These are phyloP conservation scores for Acer yangbiense DNA, from an alignment of 345 rosid species.

Conservation along the genomic window DNA sequence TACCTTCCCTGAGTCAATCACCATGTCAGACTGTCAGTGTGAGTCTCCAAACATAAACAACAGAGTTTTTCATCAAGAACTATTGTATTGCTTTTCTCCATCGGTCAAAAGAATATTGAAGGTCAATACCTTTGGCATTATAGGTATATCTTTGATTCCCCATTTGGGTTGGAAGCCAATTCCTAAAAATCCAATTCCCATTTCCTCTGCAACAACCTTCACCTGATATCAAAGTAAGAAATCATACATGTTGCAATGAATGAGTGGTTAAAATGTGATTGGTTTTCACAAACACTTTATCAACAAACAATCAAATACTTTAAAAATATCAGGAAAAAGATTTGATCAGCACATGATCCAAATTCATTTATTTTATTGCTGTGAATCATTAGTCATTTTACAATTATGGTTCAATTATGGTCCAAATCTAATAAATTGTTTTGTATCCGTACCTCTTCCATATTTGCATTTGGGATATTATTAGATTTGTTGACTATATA, in stretches of 20 bases:
- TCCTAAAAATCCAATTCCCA: conserved; percentile 98
- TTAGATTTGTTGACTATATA: background rate
- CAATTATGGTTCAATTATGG: too few species aligned
- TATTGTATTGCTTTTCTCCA: background rate
- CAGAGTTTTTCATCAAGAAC: background rate
- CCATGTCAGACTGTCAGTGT: conserved; percentile 22
- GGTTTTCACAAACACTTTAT: too few species aligned
- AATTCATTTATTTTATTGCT: too few species aligned
- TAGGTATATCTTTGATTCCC: conserved; percentile 79
- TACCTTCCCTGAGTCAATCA: conserved; percentile 84
- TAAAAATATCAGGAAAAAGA: too few species aligned
- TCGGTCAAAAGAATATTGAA: background rate
- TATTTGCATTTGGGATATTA: background rate
- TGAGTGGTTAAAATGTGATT: too few species aligned
- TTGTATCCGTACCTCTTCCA: background rate
- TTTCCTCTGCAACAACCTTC: conserved; percentile 97
- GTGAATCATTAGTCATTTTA: too few species aligned
- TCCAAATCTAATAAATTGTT: too few species aligned
- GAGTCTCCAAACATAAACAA: background rate
- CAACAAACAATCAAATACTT: too few species aligned
- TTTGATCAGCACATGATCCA: too few species aligned
- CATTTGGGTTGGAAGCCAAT: conserved; percentile 98
- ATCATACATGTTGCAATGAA: background rate
- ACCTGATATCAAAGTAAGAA: conserved; percentile 48
- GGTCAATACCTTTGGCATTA: conserved; percentile 92